Conservation (phyloP, 75 land plant species). For the Pseudotsuga menziesii region DNA sequence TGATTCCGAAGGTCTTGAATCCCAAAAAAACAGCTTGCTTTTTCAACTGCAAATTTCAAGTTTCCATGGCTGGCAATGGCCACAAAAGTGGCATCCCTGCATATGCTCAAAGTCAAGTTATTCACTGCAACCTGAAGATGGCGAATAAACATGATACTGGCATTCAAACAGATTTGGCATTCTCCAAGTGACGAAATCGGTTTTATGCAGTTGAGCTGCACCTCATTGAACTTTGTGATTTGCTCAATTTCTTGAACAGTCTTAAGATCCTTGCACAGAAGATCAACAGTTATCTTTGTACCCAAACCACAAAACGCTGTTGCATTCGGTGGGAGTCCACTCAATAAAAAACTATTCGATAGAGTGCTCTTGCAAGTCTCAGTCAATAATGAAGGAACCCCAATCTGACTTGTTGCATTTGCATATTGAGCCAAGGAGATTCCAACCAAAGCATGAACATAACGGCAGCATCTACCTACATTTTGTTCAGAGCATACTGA, state of each 20-base stretch:
- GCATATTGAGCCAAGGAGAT: constrained; percentile 54
- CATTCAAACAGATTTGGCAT: constrained; percentile 56
- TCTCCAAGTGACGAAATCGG: constrained; percentile 24
- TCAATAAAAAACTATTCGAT: constrained; percentile 26
- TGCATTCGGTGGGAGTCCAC: constrained; percentile 48
- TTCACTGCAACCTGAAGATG: constrained; percentile 28
- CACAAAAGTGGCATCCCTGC: constrained; percentile 67
- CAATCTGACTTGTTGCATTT: constrained; percentile 39
- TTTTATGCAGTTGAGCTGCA: constrained; percentile 29
- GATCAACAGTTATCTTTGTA: constrained; percentile 47
- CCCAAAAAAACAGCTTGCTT: constrained; percentile 65
- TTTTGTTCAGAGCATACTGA: constrained; percentile 40
- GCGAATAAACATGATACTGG: constrained; percentile 45
- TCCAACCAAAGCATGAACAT: constrained; percentile 60
- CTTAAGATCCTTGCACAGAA: constrained; percentile 44
- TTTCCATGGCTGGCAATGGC: constrained; percentile 53
- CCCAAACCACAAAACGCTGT: constrained; percentile 54
- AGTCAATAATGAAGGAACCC: constrained; percentile 41
- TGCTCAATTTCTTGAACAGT: constrained; percentile 46
- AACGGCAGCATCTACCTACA: constrained; percentile 60
- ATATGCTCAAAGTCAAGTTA: constrained; percentile 48
- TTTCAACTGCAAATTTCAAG: constrained; percentile 28
- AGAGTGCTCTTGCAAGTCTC: constrained; percentile 42
- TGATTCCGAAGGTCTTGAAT: constrained; percentile 33
- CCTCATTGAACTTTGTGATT: constrained; percentile 40